These are phyloP conservation scores for Byssoonygena ceratinophila DNA, from an alignment of 2,329 filamentous ascomycete genomes.

Conservation along the genomic window DNA sequence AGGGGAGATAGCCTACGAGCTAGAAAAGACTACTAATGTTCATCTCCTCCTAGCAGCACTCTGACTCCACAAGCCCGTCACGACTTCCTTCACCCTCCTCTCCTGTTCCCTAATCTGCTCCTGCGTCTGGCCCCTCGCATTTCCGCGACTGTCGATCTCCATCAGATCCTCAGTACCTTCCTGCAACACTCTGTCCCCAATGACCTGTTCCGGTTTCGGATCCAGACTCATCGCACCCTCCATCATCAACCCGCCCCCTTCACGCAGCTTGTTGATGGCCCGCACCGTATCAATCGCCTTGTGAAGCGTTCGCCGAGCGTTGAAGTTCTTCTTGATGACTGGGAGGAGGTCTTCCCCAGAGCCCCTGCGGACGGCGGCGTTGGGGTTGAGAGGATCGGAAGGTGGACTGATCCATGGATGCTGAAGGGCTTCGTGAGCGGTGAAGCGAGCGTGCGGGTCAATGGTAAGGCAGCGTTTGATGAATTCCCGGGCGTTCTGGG, in stretches of 20 bases:
- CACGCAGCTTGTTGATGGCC: conserved; percentile 56
- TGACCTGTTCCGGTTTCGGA: conserved; percentile 41
- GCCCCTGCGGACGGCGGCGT: conserved; percentile 24
- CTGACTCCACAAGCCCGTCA: conserved; percentile 46
- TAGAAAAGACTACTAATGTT: too few relatives aligned
- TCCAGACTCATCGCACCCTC: conserved; percentile 50
- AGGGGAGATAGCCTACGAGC: too few relatives aligned
- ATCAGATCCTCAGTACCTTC: conserved; percentile 28
- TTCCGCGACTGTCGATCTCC: conserved; percentile 49
- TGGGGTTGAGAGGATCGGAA: conserved; percentile 34
- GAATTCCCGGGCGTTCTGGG: conserved; percentile 75
- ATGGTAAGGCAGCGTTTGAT: conserved; percentile 86
- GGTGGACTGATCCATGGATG: conserved; percentile 55
- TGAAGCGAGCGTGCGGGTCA: conserved; percentile 78
- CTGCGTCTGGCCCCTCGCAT: conserved; percentile 52
- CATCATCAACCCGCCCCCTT: conserved; percentile 53
- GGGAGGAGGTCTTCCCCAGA: conserved; percentile 49
- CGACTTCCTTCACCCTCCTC: conserved; percentile 48
- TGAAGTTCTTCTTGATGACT: conserved; percentile 61
- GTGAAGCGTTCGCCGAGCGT: conserved; percentile 53
- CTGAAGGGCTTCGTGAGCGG: conserved; percentile 64
- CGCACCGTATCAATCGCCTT: conserved; percentile 58
- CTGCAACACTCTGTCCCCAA: conserved; percentile 33
- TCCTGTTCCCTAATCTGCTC: conserved; percentile 53
- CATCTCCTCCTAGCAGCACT: conserved; percentile 20